Evolutionary conservation across 805 yeast genomes (phyloP).

Genomic region (Pichia gijzeniarum): DNA sequence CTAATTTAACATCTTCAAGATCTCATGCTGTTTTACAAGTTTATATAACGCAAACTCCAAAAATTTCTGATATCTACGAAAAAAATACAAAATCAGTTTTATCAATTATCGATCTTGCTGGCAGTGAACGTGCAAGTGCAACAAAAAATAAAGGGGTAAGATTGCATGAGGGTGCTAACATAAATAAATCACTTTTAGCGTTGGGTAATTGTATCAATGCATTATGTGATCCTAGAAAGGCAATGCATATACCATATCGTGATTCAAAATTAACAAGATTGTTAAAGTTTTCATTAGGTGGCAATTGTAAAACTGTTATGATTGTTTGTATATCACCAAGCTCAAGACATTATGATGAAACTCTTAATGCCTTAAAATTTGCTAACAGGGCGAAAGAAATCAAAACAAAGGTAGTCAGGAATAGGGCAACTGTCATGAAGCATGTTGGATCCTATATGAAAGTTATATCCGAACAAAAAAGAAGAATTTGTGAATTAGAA

Average conservation of each 20-base stretch:
- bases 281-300: constrained; percentile 84
- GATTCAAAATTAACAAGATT: constrained; percentile 86
- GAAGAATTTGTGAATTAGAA: constrained; percentile 64
- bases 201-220: constrained; percentile 94
- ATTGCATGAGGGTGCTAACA: constrained; percentile 87
- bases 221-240: constrained; percentile 61
- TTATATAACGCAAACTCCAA: constrained; percentile 51
- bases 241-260: constrained; percentile 80
- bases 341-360: constrained; percentile 84
- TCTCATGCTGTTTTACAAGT: constrained; percentile 92
- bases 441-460: constrained; percentile 81
- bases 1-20: constrained; percentile 84
- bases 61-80: constrained; percentile 58
- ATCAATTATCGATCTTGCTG: constrained; percentile 88
- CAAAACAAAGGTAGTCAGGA: constrained; percentile 70
- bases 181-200: constrained; percentile 81
- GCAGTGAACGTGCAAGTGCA: constrained; percentile 90
- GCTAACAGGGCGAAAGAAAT: constrained; percentile 90
- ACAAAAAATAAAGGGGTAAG: constrained; percentile 80
- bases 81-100: constrained; percentile 72
- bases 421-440: constrained; percentile 67
- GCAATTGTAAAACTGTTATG: constrained; percentile 94
- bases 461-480: constrained; percentile 76
- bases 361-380: constrained; percentile 82
- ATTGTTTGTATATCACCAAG: constrained; percentile 91